Evolutionary conservation across 2,329 filamentous ascomycete species (phyloP).

Genomic region (Phaeosphaeriaceae sp.): DNA sequence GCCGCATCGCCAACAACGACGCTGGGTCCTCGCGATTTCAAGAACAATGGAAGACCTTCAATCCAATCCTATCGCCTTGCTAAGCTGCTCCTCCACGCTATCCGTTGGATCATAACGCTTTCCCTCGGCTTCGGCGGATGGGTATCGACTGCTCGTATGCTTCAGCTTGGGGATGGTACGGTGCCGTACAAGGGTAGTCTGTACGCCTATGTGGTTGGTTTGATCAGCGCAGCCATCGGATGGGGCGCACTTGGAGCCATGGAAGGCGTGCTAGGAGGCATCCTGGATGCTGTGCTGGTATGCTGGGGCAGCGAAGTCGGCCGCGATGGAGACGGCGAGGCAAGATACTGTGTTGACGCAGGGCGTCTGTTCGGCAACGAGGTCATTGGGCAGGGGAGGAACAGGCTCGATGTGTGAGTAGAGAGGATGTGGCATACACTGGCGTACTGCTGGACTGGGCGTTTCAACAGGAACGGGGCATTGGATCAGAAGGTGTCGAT

Average conservation of each 20-base stretch:
- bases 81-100: slow-evolving; percentile 89
- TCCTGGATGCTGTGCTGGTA: slow-evolving; percentile 86
- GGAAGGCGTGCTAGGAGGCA: slow-evolving; percentile 85
- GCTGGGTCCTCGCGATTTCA: slow-evolving; percentile 51
- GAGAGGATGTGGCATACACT: neutral
- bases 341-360: slow-evolving; percentile 88
- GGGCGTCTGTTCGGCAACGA: slow-evolving; percentile 80
- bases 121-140: slow-evolving; percentile 94
- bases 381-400: slow-evolving; percentile 28
- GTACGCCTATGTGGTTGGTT: slow-evolving; percentile 92
- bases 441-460: neutral
- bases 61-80: slow-evolving; percentile 89
- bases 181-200: slow-evolving; percentile 72
- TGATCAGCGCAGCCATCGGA: slow-evolving; percentile 92
- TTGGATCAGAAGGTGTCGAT: neutral
- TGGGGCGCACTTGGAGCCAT: slow-evolving; percentile 92
- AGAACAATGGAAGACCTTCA: slow-evolving; percentile 52
- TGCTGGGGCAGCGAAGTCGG: slow-evolving; percentile 88
- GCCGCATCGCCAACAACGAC: slow-evolving; percentile 77
- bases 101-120: slow-evolving; percentile 87
- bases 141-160: slow-evolving; percentile 86
- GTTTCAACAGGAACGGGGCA: neutral
- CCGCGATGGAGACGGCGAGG: slow-evolving; percentile 64
- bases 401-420: slow-evolving; percentile 34
- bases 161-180: slow-evolving; percentile 65